These are phyloP conservation scores for Nissolia schottii DNA, from an alignment of 306 rosid genomes.

Conservation along the genomic window DNA sequence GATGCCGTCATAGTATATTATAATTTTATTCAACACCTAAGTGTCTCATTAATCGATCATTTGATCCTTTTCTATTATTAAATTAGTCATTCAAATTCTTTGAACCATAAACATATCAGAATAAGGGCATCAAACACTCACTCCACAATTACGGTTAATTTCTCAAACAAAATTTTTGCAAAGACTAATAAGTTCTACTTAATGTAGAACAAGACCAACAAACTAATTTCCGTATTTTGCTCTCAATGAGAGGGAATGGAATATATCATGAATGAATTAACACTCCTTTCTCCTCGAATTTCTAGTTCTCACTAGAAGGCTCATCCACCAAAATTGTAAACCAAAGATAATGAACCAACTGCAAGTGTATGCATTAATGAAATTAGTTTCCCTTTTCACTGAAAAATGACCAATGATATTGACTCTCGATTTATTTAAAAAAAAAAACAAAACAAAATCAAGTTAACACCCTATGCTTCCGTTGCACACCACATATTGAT, in stretches of 20 bases:
- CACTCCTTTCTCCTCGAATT: too few species aligned
- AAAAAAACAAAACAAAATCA: too few species aligned
- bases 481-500: background rate
- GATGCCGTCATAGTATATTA: too few species aligned
- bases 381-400: background rate
- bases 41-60: too few species aligned
- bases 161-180: too few species aligned
- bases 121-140: too few species aligned
- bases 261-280: background rate
- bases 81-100: background rate
- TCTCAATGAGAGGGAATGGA: background rate
- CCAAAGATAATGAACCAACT: background rate
- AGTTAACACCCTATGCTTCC: background rate
- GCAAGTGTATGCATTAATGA: background rate
- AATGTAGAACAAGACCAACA: too few species aligned
- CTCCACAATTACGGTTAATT: too few species aligned
- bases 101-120: too few species aligned
- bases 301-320: background rate
- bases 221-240: background rate
- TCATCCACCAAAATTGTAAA: background rate
- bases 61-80: too few species aligned
- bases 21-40: too few species aligned
- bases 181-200: too few species aligned
- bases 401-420: background rate
- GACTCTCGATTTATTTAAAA: background rate